Evolutionary conservation across 345 rosid species (phyloP), one percentile per base, ranked within the genome.

Genomic region (Citropsis articulata): DNA sequence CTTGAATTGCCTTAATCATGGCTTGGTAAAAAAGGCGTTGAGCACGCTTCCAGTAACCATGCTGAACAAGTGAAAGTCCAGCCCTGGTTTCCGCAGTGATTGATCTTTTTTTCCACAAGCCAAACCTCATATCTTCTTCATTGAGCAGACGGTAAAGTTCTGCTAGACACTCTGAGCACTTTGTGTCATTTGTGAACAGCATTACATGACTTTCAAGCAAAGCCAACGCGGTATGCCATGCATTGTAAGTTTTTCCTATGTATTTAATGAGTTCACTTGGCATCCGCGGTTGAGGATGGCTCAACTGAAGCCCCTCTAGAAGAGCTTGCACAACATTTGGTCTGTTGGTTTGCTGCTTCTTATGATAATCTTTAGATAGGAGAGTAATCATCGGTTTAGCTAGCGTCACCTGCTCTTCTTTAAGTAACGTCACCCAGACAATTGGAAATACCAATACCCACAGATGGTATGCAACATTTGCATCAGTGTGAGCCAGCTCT

Each of bases 241-340:
- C 99, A 85, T 96, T 96, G 85, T 92, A 92, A 10, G 97, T 94
- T 88, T 92, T 96, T 50, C 99, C 99, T 67, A 94, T 89, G 83
- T 94, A 94, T 83, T 94, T 97, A 71, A 97, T 97, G 77, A 97
- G 95, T 84, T 97, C 99, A 76, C 99, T 90, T 57, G 99, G 98
- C 95, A 96, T 91, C 82, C 97, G 90, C 79, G 98, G 99, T 80
- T 97, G 99, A 81, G 99, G 99, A 78, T 94, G 98, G 89, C 99
- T 94, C 88, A 96, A 75, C 55, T 94, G 95, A 80, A 96, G 98
- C 66, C 99, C 99, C 84, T 96, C 99, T 73, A 96, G 86, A 82
- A 96, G 95, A 45, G 99, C 99, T 90, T 96, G 99, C 82, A 94
- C 98, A 81, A 96, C 98, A 84, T 96, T 96, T 83, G 99, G 99